These are phyloP conservation scores for Trametes versicolor DNA, from an alignment of 1,284 basidiomycete genomes.

Conservation along the genomic window DNA sequence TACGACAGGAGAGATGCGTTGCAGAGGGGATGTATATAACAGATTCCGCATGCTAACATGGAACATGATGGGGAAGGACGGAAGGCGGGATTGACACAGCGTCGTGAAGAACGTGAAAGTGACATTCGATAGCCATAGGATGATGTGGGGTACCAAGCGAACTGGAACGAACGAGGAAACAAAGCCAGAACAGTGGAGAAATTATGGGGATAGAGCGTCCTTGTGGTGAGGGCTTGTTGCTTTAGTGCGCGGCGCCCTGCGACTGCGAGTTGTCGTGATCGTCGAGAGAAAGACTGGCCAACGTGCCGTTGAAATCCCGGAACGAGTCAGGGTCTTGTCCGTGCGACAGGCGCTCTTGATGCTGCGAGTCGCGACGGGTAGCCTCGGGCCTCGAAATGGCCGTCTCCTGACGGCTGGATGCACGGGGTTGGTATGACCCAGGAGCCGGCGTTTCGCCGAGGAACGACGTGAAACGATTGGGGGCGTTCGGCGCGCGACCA, in stretches of 20 bases:
- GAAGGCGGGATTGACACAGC: slow-evolving; percentile 38
- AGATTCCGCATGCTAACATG: slow-evolving; percentile 43
- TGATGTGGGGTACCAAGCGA: slow-evolving; percentile 32
- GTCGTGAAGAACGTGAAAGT: slow-evolving; percentile 38
- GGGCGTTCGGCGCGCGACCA: slow-evolving; percentile 44
- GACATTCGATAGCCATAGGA: slow-evolving; percentile 39
- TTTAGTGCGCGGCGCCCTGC: slow-evolving; percentile 36
- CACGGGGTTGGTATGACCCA: slow-evolving; percentile 48
- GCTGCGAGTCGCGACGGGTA: slow-evolving; percentile 38
- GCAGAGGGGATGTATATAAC: slow-evolving; percentile 38
- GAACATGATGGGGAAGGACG: slow-evolving; percentile 37
- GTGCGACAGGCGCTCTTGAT: slow-evolving; percentile 51
- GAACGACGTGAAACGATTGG: slow-evolving; percentile 55
- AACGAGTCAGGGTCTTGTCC: slow-evolving; percentile 60
- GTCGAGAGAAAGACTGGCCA: slow-evolving; percentile 76
- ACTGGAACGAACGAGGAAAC: slow-evolving; percentile 31
- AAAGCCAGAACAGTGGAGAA: slow-evolving; percentile 23
- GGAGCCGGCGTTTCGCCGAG: slow-evolving; percentile 47
- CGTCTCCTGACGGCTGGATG: slow-evolving; percentile 55
- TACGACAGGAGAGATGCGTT: slow-evolving; percentile 32
- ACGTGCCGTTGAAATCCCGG: slow-evolving; percentile 78
- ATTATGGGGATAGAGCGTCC: slow-evolving; percentile 23
- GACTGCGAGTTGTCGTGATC: slow-evolving; percentile 38
- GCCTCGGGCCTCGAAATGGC: slow-evolving; percentile 52
- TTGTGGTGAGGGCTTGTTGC: slow-evolving; percentile 1